phyloP scores from a whole-genome alignment of 495 filamentous ascomycete genomes.

The Parathielavia hyrcaniae region DNA sequence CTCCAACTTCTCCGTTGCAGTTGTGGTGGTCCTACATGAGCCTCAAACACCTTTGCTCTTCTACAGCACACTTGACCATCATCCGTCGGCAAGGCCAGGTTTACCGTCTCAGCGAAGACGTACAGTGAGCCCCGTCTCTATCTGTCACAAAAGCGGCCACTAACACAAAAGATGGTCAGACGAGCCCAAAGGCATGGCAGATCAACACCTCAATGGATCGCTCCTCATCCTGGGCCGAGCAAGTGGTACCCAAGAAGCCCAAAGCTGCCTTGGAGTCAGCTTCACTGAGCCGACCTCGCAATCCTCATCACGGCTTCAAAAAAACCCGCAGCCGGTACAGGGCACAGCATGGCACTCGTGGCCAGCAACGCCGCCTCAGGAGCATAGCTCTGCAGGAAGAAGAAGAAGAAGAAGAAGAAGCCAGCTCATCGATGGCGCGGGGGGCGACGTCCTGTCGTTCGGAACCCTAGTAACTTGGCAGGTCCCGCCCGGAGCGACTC shows the following conservation, averaged over 20 bases:
- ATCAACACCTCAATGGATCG: background rate
- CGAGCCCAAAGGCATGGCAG: background rate
- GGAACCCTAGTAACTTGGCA: background rate
- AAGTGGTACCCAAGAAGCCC: background rate
- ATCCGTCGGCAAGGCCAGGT: too few relatives aligned
- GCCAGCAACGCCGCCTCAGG: conserved; percentile 22
- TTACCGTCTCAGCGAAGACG: too few relatives aligned
- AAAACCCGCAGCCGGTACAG: background rate
- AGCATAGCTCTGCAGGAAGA: background rate
- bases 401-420: too few relatives aligned
- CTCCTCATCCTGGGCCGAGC: conserved; percentile 1
- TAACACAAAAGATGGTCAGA: background rate
- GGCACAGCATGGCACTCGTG: background rate
- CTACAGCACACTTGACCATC: too few relatives aligned
- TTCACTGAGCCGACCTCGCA: background rate
- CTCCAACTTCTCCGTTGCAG: too few relatives aligned
- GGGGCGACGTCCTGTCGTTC: conserved; percentile 13
- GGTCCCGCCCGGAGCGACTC: background rate
- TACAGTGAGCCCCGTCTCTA: too few relatives aligned
- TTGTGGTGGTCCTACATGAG: too few relatives aligned
- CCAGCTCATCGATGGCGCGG: conserved; percentile 20
- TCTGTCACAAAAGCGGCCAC: background rate
- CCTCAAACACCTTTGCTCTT: too few relatives aligned
- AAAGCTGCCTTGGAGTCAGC: conserved; percentile 2
- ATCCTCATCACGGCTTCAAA: background rate